A percentile compares a stretch with the other conserved stretches of the same genome.
Conservation (phyloP, 176 grass and related monocot genomes). For the Alloteropsis semialata region DNA sequence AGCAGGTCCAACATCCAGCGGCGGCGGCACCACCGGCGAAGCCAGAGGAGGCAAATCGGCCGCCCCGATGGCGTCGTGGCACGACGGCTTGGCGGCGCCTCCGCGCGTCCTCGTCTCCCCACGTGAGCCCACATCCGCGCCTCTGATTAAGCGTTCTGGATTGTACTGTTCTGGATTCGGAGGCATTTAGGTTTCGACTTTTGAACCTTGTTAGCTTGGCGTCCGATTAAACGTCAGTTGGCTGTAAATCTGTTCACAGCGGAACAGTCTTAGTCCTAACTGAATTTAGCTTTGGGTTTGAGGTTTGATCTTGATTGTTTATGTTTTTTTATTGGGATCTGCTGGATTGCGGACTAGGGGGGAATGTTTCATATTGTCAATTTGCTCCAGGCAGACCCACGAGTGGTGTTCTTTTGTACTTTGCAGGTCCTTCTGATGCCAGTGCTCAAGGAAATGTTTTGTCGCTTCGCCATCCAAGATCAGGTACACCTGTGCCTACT, state of each 20-base stretch:
- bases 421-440: conserved; percentile 44
- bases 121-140: background rate
- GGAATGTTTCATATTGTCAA: background rate
- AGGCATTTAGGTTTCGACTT: background rate
- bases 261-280: background rate
- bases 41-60: too few species aligned
- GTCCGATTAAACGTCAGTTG: background rate
- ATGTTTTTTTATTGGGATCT: background rate
- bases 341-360: background rate
- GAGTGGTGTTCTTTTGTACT: conserved; percentile 17
- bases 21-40: too few species aligned
- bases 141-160: too few species aligned
- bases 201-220: background rate
- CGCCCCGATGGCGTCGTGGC: conserved; percentile 33
- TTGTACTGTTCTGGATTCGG: background rate
- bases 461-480: conserved; percentile 75
- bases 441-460: conserved; percentile 47
- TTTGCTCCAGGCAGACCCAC: background rate
- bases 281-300: background rate
- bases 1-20: too few species aligned
- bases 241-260: background rate
- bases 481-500: conserved; percentile 41
- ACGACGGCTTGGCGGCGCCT: conserved; percentile 29
- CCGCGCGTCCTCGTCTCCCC: conserved; percentile 48
- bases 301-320: background rate